A percentile compares a stretch with the other conserved stretches of the same genome.
These are phyloP conservation scores for Hapsidospora chrysogenum DNA, from an alignment of 495 filamentous ascomycete genomes.

Conservation along the genomic window DNA sequence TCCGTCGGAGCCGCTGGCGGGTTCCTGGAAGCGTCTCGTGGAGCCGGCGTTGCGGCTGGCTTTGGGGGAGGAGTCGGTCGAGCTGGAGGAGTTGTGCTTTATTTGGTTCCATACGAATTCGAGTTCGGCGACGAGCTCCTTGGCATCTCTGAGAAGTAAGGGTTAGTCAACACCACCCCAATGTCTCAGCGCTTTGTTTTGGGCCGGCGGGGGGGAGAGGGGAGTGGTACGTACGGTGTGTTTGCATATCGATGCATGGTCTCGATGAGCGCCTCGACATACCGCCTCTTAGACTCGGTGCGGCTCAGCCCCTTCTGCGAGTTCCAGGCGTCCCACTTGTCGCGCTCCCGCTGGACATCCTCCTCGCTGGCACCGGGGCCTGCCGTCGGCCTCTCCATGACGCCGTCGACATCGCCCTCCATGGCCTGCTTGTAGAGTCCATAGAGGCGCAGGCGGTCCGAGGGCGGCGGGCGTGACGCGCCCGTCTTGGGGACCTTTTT, in stretches of 20 bases:
- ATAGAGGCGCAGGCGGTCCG: constrained; percentile 80
- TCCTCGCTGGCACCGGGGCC: constrained; percentile 15
- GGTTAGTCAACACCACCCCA: no score
- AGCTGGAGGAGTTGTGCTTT: constrained; percentile 59
- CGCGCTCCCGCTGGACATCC: constrained; percentile 35
- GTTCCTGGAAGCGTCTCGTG: constrained; percentile 25
- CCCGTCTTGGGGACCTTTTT: constrained; percentile 93
- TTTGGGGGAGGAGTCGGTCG: constrained; percentile 34
- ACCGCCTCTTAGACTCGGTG: constrained; percentile 87
- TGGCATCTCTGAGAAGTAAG: constrained; percentile 42
- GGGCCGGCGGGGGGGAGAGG: neutral
- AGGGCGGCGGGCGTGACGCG: constrained; percentile 67
- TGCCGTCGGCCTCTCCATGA: constrained; percentile 67
- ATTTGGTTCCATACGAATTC: constrained; percentile 99
- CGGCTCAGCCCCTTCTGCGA: constrained; percentile 59
- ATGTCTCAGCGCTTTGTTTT: neutral
- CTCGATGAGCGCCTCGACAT: constrained; percentile 82
- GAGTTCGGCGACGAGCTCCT: constrained; percentile 79
- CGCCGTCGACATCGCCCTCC: constrained; percentile 89
- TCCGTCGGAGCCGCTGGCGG: constrained; percentile 29
- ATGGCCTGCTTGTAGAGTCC: constrained; percentile 97
- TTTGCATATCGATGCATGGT: constrained; percentile 92
- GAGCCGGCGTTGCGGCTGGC: constrained; percentile 9
- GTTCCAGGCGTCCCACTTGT: constrained; percentile 86
- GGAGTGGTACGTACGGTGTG: constrained; percentile 36